Evolutionary conservation across 768 basidiomycete species (phyloP), one percentile per base, ranked within the genome.

Genomic region (Boletus subparvulus): DNA sequence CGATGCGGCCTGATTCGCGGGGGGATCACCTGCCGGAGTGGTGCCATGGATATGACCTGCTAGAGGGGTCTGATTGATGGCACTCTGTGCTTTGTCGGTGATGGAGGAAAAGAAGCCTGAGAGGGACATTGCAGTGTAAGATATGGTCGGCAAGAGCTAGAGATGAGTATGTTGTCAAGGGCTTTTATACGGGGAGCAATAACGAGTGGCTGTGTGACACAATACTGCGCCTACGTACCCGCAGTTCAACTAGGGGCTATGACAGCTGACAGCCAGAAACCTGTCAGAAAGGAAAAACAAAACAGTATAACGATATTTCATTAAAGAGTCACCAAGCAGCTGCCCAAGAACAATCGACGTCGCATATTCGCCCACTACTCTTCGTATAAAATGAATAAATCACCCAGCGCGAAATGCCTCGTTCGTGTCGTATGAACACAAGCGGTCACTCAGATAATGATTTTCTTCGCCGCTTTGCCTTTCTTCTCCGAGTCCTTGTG

Each of bases 401-500:
- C 72, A 63, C 49, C 52, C 53, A 51, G 50, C 47, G 51, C 35
- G 54, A 60, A 61, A 59, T 50, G 56, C 47, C 50, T 55, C 59
- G 58, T 57, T 54, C 51, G 51, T 42, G 47, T 54, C 52, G 55
- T 56, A 60, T 56, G 40, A 62, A 59, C 50, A 61, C 58, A 59
- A 51, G 49, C 44, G 5, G 36, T 26, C 55, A 48, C 58, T 76
- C 76, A 90, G 57, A 90, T 84, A 68, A 83, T 67, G 52, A 91
- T 88, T 79, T 92, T 94, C 80, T 83, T 88, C 65, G 83, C 70
- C 65, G 83, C 70, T 74, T 93, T 94, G 68, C 88, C 89, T 79
- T 95, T 96, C 83, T 88, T 94, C 80, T 95, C 93, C 61, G 88
- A 88, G 74, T 96, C 94, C 75, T 94, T 94, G 78, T 96, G 93